Base-by-base conservation (phyloP, 345 rosid species). In the Heritiera littoralis region DNA sequence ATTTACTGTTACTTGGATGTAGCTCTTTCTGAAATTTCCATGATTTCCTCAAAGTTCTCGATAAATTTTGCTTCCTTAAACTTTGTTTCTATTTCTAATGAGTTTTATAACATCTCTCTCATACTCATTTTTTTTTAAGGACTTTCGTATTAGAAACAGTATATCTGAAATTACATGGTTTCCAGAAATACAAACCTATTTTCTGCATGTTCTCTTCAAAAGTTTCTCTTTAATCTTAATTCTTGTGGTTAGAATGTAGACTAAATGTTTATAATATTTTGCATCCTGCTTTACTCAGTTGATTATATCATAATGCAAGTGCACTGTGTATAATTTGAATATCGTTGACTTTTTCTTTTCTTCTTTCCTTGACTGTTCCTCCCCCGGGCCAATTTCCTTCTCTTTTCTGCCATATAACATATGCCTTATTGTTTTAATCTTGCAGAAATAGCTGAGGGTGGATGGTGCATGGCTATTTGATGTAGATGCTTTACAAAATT, bases 381-480 rank as follows among this genome's bases (percentile, higher is more conserved):
- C 23, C n/a, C 40, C 17, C 41, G 3, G 20, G 1, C 51, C 46
- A 80, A 23, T 70, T n/a, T 60, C 6, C 46, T 75, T 75, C 2
- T 20, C 5, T 14, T 56, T 10, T 14, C 0, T 59, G 48, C 49
- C 2, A 1, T 28, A 32, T 56, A 18, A 46, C 7, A 30, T 23
- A 48, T 56, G 5, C 41, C 64, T 48, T 55, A 40, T 15, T 40
- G 7, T 72, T 72, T 66, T 72, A 17, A 74, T 78, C 35, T 67
- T 60, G 46, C 76, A 93, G 98, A 82, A 80, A 7, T 91, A 89
- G 74, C 75, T 88, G 83, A 80, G 11, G 61, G 84, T 92, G 67
- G 90, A 82, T 78, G 98, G 97, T 79, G 97, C 92, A 54, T 93
- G 95, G 61, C 70, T 95, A 82, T 93, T 95, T 87, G 98, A 93